Conservation (phyloP, 345 rosid genomes). For the Pugionium cornutum region DNA sequence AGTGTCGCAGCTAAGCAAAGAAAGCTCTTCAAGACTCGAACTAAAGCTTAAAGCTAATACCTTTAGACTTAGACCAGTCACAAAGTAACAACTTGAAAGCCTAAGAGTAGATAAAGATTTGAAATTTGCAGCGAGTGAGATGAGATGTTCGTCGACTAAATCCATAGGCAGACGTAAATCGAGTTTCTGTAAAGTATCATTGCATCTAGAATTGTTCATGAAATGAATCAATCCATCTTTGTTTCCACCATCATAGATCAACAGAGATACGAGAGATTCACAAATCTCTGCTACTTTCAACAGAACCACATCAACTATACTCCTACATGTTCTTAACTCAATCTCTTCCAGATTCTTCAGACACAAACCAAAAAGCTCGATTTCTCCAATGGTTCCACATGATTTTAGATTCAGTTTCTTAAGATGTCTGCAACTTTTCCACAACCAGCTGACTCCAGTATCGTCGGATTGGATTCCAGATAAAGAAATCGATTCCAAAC, state of each 20-base stretch:
- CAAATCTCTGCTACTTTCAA: slow-evolving; percentile 64
- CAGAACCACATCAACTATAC: slow-evolving; percentile 56
- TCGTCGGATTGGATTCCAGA: slow-evolving; percentile 63
- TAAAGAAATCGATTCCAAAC: slow-evolving; percentile 55
- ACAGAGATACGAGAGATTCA: slow-evolving; percentile 54
- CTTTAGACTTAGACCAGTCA: slow-evolving; percentile 73
- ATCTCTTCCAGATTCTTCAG: slow-evolving; percentile 58
- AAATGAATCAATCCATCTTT: slow-evolving; percentile 70
- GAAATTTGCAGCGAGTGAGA: slow-evolving; percentile 57
- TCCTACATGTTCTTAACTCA: slow-evolving; percentile 71
- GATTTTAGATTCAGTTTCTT: slow-evolving; percentile 60
- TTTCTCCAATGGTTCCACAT: slow-evolving; percentile 76
- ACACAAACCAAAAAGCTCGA: slow-evolving; percentile 49
- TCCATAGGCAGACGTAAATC: slow-evolving; percentile 86
- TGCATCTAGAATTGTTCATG: slow-evolving; percentile 52
- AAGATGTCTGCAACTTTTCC: slow-evolving; percentile 64
- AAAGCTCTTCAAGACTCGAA: slow-evolving; percentile 59
- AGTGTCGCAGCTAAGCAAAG: slow-evolving; percentile 69
- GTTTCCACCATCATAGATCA: slow-evolving; percentile 81
- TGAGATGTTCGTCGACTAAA: slow-evolving; percentile 67
- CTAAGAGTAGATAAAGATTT: slow-evolving; percentile 48
- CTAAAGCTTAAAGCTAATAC: slow-evolving; percentile 53
- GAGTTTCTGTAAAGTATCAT: slow-evolving; percentile 46
- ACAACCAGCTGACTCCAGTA: slow-evolving; percentile 57
- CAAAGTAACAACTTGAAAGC: slow-evolving; percentile 80